Evolutionary conservation across 2,329 filamentous ascomycete genomes (phyloP), one percentile per base, ranked within the genome.

Genomic region (Ascochyta pisi): DNA sequence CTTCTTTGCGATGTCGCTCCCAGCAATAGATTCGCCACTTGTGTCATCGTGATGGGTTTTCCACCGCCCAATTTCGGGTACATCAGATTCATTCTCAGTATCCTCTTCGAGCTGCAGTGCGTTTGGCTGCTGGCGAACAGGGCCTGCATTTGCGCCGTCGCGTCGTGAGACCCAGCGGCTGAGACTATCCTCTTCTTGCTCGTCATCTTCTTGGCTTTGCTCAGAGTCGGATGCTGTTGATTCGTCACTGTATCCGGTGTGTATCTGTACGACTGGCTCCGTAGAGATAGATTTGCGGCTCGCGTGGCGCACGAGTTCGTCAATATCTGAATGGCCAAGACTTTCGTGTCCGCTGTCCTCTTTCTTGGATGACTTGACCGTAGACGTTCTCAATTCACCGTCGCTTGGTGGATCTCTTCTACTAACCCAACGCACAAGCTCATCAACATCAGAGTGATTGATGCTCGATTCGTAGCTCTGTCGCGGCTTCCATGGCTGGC

Each of bases 91-190:
- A 22, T 63, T 29, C 9, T 58, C 56, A 0, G 54, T 57, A 13
- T 66, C 64, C 8, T 58, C 38, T 43, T 58, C 39, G 9, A 35
- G 13, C 43, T 54, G 44, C 5, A 31, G 6, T 8, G 27, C 33
- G 54, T 41, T 39, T 54, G 37, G 23, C 54, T 62, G 47, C 9
- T 55, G 44, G 13, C 62, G 61, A 24, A 69, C 37, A 5, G 65
- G 67, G 1, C 67, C 68, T 15, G 65, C 67, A 8, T 57, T 60
- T 10, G 57, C 45, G 16, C 67, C 65, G 4, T 72, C 69, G 10
- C 69, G 60, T 47, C 66, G 61, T 45, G 69, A 73, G 6, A 74
- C 68, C 73, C 71, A 75, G 12, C 70, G 66, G n/a, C 72, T 66
- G 3, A 75, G 39, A 3, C 67, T 69, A 24, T 71, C 70, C 3